Percentiles rank a stretch among this genome's conserved stretches.
Evolutionary conservation across 2,329 filamentous ascomycete genomes (phyloP).

Genomic region (Clonostachys solani): DNA sequence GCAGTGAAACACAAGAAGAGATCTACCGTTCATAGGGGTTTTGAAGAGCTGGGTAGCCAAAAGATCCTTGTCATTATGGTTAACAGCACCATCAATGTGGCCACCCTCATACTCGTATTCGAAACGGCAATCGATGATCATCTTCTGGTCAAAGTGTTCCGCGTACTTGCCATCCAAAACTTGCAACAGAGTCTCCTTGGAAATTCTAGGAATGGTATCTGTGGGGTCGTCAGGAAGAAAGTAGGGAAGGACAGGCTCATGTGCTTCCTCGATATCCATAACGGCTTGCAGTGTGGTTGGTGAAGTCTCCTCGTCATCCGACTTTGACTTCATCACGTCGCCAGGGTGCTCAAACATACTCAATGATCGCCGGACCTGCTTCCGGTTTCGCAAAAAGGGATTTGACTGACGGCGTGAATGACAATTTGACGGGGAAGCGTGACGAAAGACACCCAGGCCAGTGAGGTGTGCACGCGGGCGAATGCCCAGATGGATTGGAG

Average conservation of each 20-base stretch:
- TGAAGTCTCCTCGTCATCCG: slow-evolving; percentile 47
- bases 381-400: slow-evolving; percentile 71
- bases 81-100: slow-evolving; percentile 89
- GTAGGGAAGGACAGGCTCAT: slow-evolving; percentile 74
- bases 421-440: slow-evolving; percentile 69
- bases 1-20: slow-evolving; percentile 90
- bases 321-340: slow-evolving; percentile 80
- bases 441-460: slow-evolving; percentile 50
- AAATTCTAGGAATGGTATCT: slow-evolving; percentile 86
- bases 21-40: slow-evolving; percentile 61
- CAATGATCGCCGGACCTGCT: slow-evolving; percentile 84
- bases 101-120: slow-evolving; percentile 98
- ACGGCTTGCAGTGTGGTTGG: slow-evolving; percentile 59
- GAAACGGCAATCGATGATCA: slow-evolving; percentile 94
- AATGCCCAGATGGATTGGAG: slow-evolving; percentile 51
- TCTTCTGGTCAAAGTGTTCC: slow-evolving; percentile 70
- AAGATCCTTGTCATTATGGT: slow-evolving; percentile 94
- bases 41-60: slow-evolving; percentile 77
- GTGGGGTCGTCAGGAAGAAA: slow-evolving; percentile 76
- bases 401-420: slow-evolving; percentile 71
- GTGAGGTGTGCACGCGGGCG: slow-evolving; percentile 64
- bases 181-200: slow-evolving; percentile 75
- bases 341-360: slow-evolving; percentile 97
- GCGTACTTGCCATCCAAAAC: slow-evolving; percentile 83
- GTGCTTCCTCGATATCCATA: slow-evolving; percentile 77